These are phyloP conservation scores for Malania oleifera DNA, from an alignment of 164 flowering plant species.

Conservation along the genomic window DNA sequence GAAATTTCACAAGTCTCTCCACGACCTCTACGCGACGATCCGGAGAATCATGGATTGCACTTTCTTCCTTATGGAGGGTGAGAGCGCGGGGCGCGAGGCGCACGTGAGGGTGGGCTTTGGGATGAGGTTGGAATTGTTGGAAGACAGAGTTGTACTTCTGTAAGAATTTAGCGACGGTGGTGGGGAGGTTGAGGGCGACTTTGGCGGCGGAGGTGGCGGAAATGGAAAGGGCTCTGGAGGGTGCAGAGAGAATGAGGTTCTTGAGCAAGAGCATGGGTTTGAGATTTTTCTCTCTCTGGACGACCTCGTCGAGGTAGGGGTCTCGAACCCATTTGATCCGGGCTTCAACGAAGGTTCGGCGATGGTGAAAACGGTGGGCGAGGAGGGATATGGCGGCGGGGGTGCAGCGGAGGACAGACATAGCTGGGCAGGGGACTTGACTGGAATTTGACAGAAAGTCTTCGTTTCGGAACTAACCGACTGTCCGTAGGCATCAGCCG, in stretches of 20 bases:
- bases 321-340: conserved; percentile 56
- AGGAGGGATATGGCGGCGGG: too few relatives aligned
- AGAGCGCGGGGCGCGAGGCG: conserved; percentile 56
- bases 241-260: conserved; percentile 64
- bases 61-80: conserved; percentile 58
- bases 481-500: too few relatives aligned
- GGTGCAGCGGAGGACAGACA: too few relatives aligned
- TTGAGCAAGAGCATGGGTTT: conserved; percentile 56
- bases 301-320: conserved; percentile 83
- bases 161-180: conserved; percentile 63
- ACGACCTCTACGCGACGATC: conserved; percentile 43
- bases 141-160: conserved; percentile 66
- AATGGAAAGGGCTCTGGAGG: conserved; percentile 69
- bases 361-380: too few relatives aligned
- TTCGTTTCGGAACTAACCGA: too few relatives aligned
- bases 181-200: conserved; percentile 44
- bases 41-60: conserved; percentile 38
- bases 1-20: conserved; percentile 56
- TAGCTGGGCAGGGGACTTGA: too few relatives aligned
- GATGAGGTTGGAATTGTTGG: conserved; percentile 43
- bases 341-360: conserved; percentile 27
- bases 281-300: conserved; percentile 67
- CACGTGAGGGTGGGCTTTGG: conserved; percentile 62
- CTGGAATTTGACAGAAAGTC: too few relatives aligned
- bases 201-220: conserved; percentile 44